Conservation (phyloP, 371 early-diverging fungal genomes). For the Actinomortierella wolfii region DNA sequence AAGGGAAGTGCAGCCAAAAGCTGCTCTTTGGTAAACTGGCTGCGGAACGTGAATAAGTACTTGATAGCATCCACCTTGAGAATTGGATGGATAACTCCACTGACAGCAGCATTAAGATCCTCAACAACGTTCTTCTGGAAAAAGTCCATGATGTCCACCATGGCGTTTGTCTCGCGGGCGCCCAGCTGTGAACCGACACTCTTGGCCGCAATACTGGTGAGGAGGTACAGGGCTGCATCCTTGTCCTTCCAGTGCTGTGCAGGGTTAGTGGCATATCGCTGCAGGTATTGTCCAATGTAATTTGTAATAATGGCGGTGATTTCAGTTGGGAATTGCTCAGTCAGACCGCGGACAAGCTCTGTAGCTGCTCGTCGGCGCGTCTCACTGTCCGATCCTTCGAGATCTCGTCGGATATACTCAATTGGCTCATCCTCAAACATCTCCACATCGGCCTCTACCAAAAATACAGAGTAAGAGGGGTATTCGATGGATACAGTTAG, state of each 20-base stretch:
- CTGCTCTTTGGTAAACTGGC: conserved; percentile 84
- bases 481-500: background rate
- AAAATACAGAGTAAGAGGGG: conserved; percentile 5
- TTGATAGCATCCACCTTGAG: conserved; percentile 94
- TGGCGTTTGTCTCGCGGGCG: conserved; percentile 77
- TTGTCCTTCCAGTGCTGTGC: conserved; percentile 92
- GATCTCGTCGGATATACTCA: conserved; percentile 89
- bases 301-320: conserved; percentile 81
- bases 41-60: conserved; percentile 90
- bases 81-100: conserved; percentile 79
- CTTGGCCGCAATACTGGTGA: conserved; percentile 85
- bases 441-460: conserved; percentile 85
- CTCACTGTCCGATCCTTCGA: conserved; percentile 93
- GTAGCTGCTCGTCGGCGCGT: conserved; percentile 92
- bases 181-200: conserved; percentile 70
- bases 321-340: conserved; percentile 83
- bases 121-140: conserved; percentile 82
- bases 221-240: conserved; percentile 91
- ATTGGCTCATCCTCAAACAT: conserved; percentile 96
- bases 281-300: conserved; percentile 77
- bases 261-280: conserved; percentile 74
- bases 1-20: conserved; percentile 78
- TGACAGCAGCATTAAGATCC: conserved; percentile 77
- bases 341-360: conserved; percentile 90
- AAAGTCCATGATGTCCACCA: conserved; percentile 83